A percentile compares a stretch with the other conserved stretches of the same genome.
Evolutionary conservation across 2,329 filamentous ascomycete species (phyloP).

Genomic region (Nemania sp.): DNA sequence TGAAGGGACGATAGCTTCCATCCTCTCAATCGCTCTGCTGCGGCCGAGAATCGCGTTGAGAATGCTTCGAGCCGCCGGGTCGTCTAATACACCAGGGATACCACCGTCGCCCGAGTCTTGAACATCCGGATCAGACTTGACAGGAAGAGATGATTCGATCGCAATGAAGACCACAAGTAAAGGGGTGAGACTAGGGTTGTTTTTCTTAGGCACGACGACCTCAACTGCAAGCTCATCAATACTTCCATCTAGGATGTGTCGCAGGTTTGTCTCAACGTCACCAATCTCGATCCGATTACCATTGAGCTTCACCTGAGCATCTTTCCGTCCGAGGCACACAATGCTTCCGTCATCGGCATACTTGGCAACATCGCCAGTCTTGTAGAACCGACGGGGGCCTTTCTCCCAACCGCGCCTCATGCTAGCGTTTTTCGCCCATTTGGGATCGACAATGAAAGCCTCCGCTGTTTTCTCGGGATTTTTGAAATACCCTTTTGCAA

Average conservation of each 20-base stretch:
- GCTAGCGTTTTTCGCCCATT: not conserved
- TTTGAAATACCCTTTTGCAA: not conserved
- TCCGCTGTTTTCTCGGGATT: not conserved
- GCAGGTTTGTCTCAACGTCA: not conserved
- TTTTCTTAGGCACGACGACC: conserved; percentile 8
- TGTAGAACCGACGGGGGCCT: not conserved
- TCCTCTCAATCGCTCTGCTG: not conserved
- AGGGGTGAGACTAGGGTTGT: conserved; percentile 2
- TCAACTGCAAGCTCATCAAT: conserved; percentile 10
- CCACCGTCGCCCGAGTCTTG: no score
- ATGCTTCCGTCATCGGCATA: not conserved
- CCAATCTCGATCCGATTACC: not conserved
- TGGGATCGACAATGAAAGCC: not conserved
- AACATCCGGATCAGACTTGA: not conserved
- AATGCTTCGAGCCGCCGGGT: no score
- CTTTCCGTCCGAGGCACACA: not conserved
- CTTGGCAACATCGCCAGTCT: not conserved
- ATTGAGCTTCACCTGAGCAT: not conserved
- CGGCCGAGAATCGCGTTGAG: no score
- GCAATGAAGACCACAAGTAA: conserved; percentile 7
- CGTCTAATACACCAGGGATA: no score
- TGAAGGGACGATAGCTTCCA: not conserved
- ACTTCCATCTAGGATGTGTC: conserved; percentile 3
- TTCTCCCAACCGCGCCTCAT: not conserved
- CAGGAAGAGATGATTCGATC: not conserved